A percentile compares a stretch with the other conserved stretches of the same genome.
Conservation (phyloP, 805 yeast species). For the Candida ovalis region DNA sequence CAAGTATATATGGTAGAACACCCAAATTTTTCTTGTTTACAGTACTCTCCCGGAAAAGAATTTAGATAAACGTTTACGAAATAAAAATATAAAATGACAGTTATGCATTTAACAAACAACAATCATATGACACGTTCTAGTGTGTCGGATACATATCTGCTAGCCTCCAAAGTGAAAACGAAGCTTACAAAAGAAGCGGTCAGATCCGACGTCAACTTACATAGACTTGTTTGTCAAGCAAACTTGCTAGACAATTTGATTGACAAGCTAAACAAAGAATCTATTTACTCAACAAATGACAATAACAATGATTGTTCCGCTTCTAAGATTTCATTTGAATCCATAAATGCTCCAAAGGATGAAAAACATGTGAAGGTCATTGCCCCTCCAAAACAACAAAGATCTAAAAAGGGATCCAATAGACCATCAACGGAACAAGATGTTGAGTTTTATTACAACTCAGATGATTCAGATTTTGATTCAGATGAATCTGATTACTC, state of each 20-base stretch:
- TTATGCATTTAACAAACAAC: not conserved
- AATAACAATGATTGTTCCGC: conserved; percentile 13
- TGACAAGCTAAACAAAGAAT: conserved; percentile 40
- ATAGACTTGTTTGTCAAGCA: conserved; percentile 64
- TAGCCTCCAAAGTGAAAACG: conserved; percentile 61
- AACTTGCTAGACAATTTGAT: conserved; percentile 64
- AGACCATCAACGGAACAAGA: not conserved
- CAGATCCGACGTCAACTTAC: conserved; percentile 51
- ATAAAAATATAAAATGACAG: not conserved
- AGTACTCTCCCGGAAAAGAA: not conserved
- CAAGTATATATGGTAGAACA: too few species aligned
- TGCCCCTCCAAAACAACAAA: conserved; percentile 13
- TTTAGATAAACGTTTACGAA: not conserved
- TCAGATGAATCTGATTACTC: conserved; percentile 24
- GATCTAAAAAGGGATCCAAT: conserved; percentile 3
- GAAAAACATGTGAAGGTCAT: conserved; percentile 16
- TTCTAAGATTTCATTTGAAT: conserved; percentile 19
- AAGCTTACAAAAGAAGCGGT: conserved; percentile 63
- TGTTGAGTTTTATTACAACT: conserved; percentile 12
- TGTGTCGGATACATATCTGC: conserved; percentile 48
- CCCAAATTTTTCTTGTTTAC: not conserved
- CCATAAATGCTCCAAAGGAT: conserved; percentile 9
- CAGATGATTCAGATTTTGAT: conserved; percentile 31
- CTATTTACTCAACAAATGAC: conserved; percentile 24
- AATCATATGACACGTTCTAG: not conserved